Percentiles rank a stretch among this genome's conserved stretches.
These are phyloP conservation scores for Pseudozyma tsukubaensis DNA, from an alignment of 1,284 basidiomycete genomes.

Conservation along the genomic window DNA sequence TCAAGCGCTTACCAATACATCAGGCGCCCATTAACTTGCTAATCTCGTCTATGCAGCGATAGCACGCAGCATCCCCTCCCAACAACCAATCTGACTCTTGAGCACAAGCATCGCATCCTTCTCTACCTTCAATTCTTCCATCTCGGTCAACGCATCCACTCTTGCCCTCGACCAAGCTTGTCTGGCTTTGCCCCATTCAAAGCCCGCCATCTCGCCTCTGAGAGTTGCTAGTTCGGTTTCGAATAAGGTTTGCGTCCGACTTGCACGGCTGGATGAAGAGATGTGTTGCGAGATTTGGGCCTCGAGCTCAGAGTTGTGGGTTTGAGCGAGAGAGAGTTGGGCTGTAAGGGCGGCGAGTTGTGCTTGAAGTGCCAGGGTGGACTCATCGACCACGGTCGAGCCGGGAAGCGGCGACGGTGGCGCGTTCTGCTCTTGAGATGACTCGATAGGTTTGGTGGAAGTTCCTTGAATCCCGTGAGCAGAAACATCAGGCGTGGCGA, in stretches of 20 bases:
- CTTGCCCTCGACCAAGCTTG: slow-evolving; percentile 13
- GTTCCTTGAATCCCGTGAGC: too few species aligned
- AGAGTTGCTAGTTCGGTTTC: slow-evolving; percentile 8
- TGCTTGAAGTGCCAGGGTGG: background rate
- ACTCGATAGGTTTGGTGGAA: too few species aligned
- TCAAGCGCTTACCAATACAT: too few species aligned
- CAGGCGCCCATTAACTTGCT: background rate
- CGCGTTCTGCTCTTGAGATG: too few species aligned
- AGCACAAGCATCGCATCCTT: slow-evolving; percentile 31
- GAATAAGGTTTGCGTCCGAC: slow-evolving; percentile 1
- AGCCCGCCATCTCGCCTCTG: slow-evolving; percentile 12
- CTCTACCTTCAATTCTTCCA: slow-evolving; percentile 35
- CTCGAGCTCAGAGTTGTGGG: slow-evolving; percentile 7
- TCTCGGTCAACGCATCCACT: slow-evolving; percentile 23
- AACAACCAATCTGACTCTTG: slow-evolving; percentile 14
- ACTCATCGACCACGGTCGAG: background rate
- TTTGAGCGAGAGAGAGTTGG: slow-evolving; percentile 14
- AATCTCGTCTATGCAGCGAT: background rate
- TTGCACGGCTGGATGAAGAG: background rate
- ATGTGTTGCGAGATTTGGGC: slow-evolving; percentile 1
- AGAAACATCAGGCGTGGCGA: background rate
- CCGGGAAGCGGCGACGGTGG: background rate
- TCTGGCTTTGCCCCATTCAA: slow-evolving; percentile 22
- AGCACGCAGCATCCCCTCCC: slow-evolving; percentile 18
- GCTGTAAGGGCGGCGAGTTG: slow-evolving; percentile 11